Evolutionary conservation across 2,329 filamentous ascomycete genomes (phyloP).

Genomic region (Paecilomyces formosus): DNA sequence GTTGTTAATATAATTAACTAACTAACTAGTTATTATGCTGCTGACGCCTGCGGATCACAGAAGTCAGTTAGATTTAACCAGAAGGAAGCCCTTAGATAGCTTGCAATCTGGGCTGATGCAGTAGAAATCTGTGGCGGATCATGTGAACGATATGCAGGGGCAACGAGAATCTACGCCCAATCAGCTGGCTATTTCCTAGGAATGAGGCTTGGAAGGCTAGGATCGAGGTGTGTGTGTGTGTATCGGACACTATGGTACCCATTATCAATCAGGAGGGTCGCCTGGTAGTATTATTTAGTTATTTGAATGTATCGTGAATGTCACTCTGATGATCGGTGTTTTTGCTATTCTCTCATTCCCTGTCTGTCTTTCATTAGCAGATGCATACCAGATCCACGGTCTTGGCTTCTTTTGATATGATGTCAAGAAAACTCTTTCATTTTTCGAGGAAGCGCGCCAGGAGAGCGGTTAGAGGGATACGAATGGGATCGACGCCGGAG

Average conservation of each 20-base stretch:
- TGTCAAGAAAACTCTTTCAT: too few relatives aligned
- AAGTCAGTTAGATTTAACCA: background rate
- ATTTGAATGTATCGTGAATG: too few relatives aligned
- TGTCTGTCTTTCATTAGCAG: background rate
- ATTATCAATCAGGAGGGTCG: too few relatives aligned
- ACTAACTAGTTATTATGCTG: too few relatives aligned
- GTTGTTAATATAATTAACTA: too few relatives aligned
- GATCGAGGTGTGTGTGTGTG: too few relatives aligned
- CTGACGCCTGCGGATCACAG: too few relatives aligned
- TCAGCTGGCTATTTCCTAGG: background rate
- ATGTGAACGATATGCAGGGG: background rate
- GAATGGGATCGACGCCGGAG: background rate
- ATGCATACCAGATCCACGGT: too few relatives aligned
- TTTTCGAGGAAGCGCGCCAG: background rate
- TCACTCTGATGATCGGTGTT: background rate
- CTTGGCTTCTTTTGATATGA: too few relatives aligned
- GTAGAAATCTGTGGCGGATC: background rate
- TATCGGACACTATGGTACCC: too few relatives aligned
- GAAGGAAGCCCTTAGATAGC: background rate
- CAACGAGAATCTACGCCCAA: background rate
- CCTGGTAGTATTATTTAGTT: too few relatives aligned
- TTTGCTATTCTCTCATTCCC: background rate
- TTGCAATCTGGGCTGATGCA: background rate
- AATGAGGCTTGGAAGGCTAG: too few relatives aligned
- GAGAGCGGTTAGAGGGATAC: background rate